Conservation (phyloP, 2,329 filamentous ascomycete genomes). For the Diaporthe citrichinensis region DNA sequence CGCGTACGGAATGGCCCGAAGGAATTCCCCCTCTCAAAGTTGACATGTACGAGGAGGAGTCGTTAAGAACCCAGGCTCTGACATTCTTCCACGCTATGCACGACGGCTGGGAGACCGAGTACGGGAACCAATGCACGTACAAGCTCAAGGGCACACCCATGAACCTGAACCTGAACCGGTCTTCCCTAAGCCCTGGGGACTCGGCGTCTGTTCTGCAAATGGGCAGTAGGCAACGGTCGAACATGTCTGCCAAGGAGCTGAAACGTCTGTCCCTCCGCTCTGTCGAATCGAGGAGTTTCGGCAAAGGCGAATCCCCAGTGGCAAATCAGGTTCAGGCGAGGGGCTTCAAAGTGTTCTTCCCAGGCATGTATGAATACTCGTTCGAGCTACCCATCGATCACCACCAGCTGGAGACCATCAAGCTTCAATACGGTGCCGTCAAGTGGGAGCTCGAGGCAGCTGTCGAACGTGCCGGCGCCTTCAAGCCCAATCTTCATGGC, state of each 20-base stretch:
- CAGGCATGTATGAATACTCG: constrained; percentile 76
- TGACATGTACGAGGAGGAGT: constrained; percentile 87
- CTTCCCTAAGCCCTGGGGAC: constrained; percentile 45
- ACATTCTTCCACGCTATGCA: constrained; percentile 91
- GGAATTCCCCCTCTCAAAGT: constrained; percentile 90
- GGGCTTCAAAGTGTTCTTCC: constrained; percentile 88
- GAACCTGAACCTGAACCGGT: constrained; percentile 49
- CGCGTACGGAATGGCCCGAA: constrained; percentile 96
- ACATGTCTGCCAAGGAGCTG: constrained; percentile 64
- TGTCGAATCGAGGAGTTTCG: constrained; percentile 88
- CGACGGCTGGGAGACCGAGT: constrained; percentile 71
- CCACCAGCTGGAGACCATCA: constrained; percentile 89
- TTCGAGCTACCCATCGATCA: constrained; percentile 94
- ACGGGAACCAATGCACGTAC: constrained; percentile 75
- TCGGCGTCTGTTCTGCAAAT: constrained; percentile 52
- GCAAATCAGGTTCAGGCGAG: constrained; percentile 73
- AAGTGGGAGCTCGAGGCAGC: constrained; percentile 90
- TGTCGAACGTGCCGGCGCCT: constrained; percentile 88
- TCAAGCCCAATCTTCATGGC: constrained; percentile 89
- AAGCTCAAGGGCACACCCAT: constrained; percentile 58
- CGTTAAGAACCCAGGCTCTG: constrained; percentile 87
- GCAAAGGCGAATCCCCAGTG: constrained; percentile 80
- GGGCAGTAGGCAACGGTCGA: constrained; percentile 47
- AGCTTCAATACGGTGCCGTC: constrained; percentile 87
- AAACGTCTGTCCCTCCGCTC: constrained; percentile 83